Base-by-base conservation (phyloP, 768 basidiomycete genomes). In the Leccinellum albellum region DNA sequence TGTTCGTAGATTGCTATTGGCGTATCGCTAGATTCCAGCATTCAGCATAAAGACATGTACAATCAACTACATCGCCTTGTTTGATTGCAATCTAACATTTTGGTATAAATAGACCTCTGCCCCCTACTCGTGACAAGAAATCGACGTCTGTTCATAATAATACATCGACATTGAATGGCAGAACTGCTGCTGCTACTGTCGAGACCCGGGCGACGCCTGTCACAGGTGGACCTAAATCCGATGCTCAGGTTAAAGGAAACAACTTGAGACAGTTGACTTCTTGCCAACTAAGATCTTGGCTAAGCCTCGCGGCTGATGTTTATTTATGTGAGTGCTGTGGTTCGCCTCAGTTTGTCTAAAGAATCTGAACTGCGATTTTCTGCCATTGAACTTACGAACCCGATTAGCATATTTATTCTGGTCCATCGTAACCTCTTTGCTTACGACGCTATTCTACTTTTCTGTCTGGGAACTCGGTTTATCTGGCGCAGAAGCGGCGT, bases 401-500 rank as follows among this genome's bases (percentile, higher is more conserved):
- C 29, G 24, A 52, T 50, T 55, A 91, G 89, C 88, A 4, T 91
- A 86, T 66, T 75, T 88, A 17, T 91, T 87, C 70, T 92, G 89
- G 89, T 89, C 91, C 1, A 79, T 90, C 49, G 84, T 89, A 68
- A 94, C 93, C 1, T 80, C 84, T 3, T 82, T 94, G 20, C 81
- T 87, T 6, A 86, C 88, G 1, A 85, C 89, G 4, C 76, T 95
- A 4, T 95, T 95, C 75, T 95, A 94, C 73, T 95, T 92, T 74
- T 93, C 90, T 24, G 84, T 96, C 20, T 94, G 93, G 93, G 82
- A 91, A 66, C 84, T 94, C 17, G 91, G 88, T 26, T 79, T 95
- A 29, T 84, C 89, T 12, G 94, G 94, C 5, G 82, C 87, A 33
- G 94, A 96, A 67, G 76, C 91, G 15, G 82, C 91, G 0, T 73